These are phyloP conservation scores for Leishmania aethiopica DNA, from an alignment of 208 protist species.

Conservation along the genomic window DNA sequence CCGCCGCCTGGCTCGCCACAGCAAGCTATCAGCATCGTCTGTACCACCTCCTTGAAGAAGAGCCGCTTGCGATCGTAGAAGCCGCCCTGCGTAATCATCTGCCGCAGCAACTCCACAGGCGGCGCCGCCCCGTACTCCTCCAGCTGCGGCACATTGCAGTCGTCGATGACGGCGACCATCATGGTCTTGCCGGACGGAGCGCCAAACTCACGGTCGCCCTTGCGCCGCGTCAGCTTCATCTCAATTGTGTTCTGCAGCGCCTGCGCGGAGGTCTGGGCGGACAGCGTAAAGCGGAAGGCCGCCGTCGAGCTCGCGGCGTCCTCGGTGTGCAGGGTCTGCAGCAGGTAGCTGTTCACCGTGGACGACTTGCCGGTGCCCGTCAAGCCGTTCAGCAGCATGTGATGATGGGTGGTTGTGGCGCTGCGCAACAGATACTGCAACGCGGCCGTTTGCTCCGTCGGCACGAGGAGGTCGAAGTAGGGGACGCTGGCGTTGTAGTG, in stretches of 20 bases:
- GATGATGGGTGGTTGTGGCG: conserved; percentile 55
- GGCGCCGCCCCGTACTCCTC: conserved; percentile 95
- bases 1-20: conserved; percentile 96
- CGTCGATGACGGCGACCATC: conserved; percentile 94
- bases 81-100: conserved; percentile 91
- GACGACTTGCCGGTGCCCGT: conserved; percentile 96
- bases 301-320: conserved; percentile 68
- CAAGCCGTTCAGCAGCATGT: conserved; percentile 92
- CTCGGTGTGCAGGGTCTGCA: conserved; percentile 67
- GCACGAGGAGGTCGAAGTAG: conserved; percentile 96
- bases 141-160: conserved; percentile 95
- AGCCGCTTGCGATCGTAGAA: conserved; percentile 92
- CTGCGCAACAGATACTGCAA: conserved; percentile 77
- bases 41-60: conserved; percentile 92
- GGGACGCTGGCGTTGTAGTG: conserved; percentile 82
- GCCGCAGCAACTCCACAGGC: conserved; percentile 94
- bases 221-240: conserved; percentile 92
- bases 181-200: conserved; percentile 79
- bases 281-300: conserved; percentile 88
- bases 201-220: conserved; percentile 83
- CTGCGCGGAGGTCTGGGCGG: conserved; percentile 91
- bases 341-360: conserved; percentile 81
- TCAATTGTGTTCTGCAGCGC: conserved; percentile 94
- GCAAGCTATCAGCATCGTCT: conserved; percentile 86
- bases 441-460: conserved; percentile 92